Base-by-base conservation (phyloP, 257 asterid genomes). In the Ajuga chamaepitys region DNA sequence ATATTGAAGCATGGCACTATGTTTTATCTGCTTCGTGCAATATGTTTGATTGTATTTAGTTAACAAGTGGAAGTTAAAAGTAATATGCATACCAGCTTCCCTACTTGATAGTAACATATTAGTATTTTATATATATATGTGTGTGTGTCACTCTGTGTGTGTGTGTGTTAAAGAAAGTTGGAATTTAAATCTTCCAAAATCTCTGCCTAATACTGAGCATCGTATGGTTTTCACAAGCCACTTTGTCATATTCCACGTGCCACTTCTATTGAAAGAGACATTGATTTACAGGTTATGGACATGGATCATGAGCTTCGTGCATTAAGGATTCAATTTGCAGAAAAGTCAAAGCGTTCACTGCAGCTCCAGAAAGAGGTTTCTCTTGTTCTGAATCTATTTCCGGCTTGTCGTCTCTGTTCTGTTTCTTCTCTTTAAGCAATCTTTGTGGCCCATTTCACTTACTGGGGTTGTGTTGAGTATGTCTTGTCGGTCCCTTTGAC, bases 221-320 rank as follows among this genome's bases (percentile, higher is more conserved):
- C 44, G 50, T 46, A 46, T 22, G 32, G 51, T 45, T 58, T 32
- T 63, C 22, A 34, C 41, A 34, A 34, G 56, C 51, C 40, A 16
- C 59, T 7, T 58, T 6, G 3, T 14, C 44, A 2, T 42, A 24
- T 16, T 57, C 61, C 64, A 38, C 56, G 34, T 28, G 26, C 51
- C 62, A 25, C 37, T n/a, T 16, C 13, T 38, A 67, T 32, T 54
- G 8, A 56, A 62, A 66, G 51, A 38, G 35, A 47, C 6, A 38
- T 51, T 48, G 53, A 24, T 73, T 72, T 38, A n/a, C 81, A 93
- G 99, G 99, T 93, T 60, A 89, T 89, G 99, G 97, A 93, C 86
- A 93, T 93, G 99, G 96, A 93, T 66, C 96, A 89, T 30, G 99
- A 93, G 78, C 91, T 93, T 75, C 88, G 66, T 60, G 99, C 99